Base-by-base conservation (phyloP, 2,329 filamentous ascomycete genomes). In the Chaetomium sp. region DNA sequence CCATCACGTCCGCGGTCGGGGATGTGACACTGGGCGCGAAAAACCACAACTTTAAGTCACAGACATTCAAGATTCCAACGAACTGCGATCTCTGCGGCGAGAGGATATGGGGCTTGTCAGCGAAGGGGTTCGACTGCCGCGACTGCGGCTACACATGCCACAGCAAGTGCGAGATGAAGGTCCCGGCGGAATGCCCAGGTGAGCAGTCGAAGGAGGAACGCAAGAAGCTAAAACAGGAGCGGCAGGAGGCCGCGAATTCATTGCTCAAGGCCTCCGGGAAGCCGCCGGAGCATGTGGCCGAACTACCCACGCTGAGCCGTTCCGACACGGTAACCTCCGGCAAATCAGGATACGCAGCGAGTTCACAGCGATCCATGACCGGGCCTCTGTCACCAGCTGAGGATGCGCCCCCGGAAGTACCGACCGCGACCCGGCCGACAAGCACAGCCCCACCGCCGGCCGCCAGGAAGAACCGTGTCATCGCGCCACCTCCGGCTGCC, bases 131-230 rank as follows among this genome's bases (percentile, higher is more conserved):
- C 74, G 93, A 96, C 75, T 99, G 95, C 74, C 87, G 90, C 71
- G 94, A 98, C 76, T 99, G 95, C 74, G 95, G 96, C 38, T 99
- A 97, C 78, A 97, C 93, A 1, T 99, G 95, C 74, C 95, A 99
- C 78, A 96, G 89, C 81, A 99, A 99, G 79, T 99, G 95, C 76
- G 92, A 99, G 80, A 95, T 99, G 90, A 99, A 98, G 78, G 95
- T 98, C 0, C 93, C 95, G 0, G 91, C 95, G 8, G 92, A 97
- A 74, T 99, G 95, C 74, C 95, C 95, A 0, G 95, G 95, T 57
- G 95, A 98, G 74, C 87, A 95, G 74, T 89, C 84, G 68, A 99
- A 98, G 78, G 95, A 98, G 68, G 93, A 97, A 72, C 93, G 89
- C 80, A 99, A 97, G 82, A 96, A 93, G 73, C 83, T 96, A 70